phyloP scores from a whole-genome alignment of 169 alveolate species.

The Fabrea salina region DNA sequence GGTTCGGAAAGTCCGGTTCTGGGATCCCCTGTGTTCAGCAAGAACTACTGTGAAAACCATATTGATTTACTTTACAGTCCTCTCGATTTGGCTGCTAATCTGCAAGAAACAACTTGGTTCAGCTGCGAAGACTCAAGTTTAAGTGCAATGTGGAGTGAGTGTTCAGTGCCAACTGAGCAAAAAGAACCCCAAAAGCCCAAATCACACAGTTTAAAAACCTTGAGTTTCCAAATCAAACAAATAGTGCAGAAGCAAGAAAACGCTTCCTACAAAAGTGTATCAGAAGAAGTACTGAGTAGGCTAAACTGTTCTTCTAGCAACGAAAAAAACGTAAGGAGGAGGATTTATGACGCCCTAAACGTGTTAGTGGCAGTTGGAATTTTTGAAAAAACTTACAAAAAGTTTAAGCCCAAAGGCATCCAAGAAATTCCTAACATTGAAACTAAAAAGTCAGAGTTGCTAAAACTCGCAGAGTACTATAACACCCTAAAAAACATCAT shows the following conservation, averaged over 20 bases:
- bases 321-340: conserved; percentile 14
- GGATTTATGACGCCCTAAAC: conserved; percentile 27
- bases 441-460: no score
- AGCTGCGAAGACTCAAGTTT: background rate
- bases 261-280: background rate
- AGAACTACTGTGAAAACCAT: no score
- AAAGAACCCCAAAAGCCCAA: background rate
- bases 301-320: background rate
- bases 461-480: no score
- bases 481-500: no score
- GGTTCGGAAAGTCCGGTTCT: no score
- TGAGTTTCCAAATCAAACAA: background rate
- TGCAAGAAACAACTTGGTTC: no score
- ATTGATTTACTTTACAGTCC: no score
- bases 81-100: no score
- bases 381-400: background rate
- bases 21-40: no score
- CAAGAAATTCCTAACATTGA: no score
- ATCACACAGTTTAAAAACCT: background rate
- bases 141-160: conserved; percentile 10
- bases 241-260: background rate
- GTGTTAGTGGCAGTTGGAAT: background rate
- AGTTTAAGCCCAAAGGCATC: no score
- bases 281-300: background rate
- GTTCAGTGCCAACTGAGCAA: no score